A percentile compares a stretch with the other conserved stretches of the same genome.
phyloP scores from a whole-genome alignment of 495 filamentous ascomycete genomes.

The Penicillium parvum region DNA sequence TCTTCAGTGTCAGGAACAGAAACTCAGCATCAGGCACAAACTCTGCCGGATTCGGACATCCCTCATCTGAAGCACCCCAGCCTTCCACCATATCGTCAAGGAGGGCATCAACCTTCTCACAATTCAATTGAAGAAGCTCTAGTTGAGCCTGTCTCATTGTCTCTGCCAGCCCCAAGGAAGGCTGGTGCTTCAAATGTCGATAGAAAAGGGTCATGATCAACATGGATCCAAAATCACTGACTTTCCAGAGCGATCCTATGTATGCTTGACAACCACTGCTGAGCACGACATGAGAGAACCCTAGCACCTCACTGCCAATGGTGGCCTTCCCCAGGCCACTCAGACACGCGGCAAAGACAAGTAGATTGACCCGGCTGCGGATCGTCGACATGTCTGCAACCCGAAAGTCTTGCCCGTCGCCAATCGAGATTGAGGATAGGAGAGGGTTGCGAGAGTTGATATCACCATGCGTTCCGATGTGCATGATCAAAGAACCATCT shows the following conservation, averaged over 20 bases:
- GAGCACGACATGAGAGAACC: constrained; percentile 28
- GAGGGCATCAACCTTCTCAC: constrained; percentile 13
- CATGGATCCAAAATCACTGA: constrained; percentile 30
- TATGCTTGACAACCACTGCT: constrained; percentile 29
- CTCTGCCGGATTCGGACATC: constrained; percentile 8
- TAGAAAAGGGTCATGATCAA: constrained; percentile 31
- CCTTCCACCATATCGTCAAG: constrained; percentile 19
- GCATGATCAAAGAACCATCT: constrained; percentile 20
- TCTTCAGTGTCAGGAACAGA: constrained; percentile 16
- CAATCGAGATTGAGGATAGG: constrained; percentile 28
- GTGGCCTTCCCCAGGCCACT: constrained; percentile 27
- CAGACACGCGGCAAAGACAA: constrained; percentile 29
- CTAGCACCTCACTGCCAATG: constrained; percentile 24
- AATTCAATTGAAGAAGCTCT: constrained; percentile 21
- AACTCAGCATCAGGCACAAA: constrained; percentile 24
- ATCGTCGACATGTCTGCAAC: constrained; percentile 27
- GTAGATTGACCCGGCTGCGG: constrained; percentile 22
- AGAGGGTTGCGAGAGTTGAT: constrained; percentile 23
- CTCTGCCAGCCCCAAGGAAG: constrained; percentile 13
- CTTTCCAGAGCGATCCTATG: constrained; percentile 28
- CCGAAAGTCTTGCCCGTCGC: constrained; percentile 24
- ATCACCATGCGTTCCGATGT: constrained; percentile 29
- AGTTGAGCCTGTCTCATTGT: constrained; percentile 19
- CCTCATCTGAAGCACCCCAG: constrained; percentile 4
- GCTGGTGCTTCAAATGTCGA: constrained; percentile 14